Base-by-base conservation (phyloP, 2,329 filamentous ascomycete genomes). In the Phyllosticta ampelicida region DNA sequence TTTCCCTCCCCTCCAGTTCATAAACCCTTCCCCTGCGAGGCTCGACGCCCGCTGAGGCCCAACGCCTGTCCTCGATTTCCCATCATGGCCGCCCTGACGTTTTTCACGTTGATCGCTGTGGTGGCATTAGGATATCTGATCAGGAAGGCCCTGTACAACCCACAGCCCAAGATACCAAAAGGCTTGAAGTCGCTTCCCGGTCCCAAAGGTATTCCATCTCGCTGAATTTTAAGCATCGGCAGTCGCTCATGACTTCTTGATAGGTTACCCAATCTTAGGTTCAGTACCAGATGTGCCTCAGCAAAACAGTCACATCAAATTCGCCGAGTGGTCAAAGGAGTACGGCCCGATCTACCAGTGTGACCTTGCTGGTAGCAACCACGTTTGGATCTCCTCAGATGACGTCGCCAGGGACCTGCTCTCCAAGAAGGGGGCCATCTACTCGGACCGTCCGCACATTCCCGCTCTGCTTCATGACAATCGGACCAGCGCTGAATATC, bases 371-470 rank as follows among this genome's bases (percentile, higher is more conserved):
- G 75, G 75, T 19, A 63, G 64, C 58, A 76, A 75, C 56, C 74
- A 77, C 61, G 71, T 77, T 54, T 76, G 74, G 73, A 74, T 77
- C 53, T 74, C 72, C 0, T 68, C 70, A 6, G 75, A 77, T 53
- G 60, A 70, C 19, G 70, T 77, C 49, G 70, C 75, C 1, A 69
- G 67, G 36, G 75, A 77, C 30, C 64, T 77, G 5, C 63, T 77
- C 19, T 66, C 73, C 0, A 76, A 76, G 64, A 74, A 74, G 55
- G 72, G 69, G 18, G 68, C 69, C 48, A 77, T 76, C 58, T 77
- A 77, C 64, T 77, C 75, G 18, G 74, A 76, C 55, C 68, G 75
- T 28, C 74, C 75, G 10, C 72, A 74, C 58, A 77, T 77, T 53
- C 74, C 74, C 3, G 73, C 73, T 1, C 61, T 77, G 29, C 67